Percentiles rank a stretch among this genome's conserved stretches.
Conservation (phyloP, 2,329 filamentous ascomycete species). For the Endoconidiophora polonica region DNA sequence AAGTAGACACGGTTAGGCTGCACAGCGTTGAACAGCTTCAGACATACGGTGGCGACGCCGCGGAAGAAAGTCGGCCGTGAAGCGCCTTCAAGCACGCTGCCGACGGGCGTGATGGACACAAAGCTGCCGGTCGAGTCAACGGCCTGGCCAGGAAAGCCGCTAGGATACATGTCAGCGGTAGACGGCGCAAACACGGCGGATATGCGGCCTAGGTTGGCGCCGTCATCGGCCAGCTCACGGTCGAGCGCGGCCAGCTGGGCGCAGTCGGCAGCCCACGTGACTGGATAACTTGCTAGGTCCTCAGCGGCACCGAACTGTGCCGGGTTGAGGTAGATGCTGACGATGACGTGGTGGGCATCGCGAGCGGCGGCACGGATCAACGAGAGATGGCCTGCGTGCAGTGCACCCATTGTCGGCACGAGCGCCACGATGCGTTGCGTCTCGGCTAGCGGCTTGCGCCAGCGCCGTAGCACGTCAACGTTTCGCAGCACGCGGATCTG, state of each 20-base stretch:
- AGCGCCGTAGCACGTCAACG: conserved; percentile 52
- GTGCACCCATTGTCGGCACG: conserved; percentile 92
- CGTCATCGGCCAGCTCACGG: conserved; percentile 48
- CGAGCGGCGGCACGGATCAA: conserved; percentile 69
- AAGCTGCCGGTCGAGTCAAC: conserved; percentile 70
- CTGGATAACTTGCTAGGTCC: conserved; percentile 76
- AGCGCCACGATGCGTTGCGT: conserved; percentile 62
- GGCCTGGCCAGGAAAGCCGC: conserved; percentile 54
- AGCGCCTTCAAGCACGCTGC: conserved; percentile 64
- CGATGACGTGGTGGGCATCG: conserved; percentile 74
- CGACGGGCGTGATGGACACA: conserved; percentile 75
- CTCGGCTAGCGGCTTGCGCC: conserved; percentile 48
- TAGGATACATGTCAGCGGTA: conserved; percentile 75
- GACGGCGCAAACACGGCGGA: conserved; percentile 75
- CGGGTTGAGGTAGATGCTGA: conserved; percentile 90
- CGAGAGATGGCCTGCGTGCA: conserved; percentile 82
- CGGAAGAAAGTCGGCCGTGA: conserved; percentile 89
- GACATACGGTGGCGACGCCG: conserved; percentile 89
- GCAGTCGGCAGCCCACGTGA: conserved; percentile 71
- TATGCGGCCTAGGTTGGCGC: conserved; percentile 47
- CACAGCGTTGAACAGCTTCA: conserved; percentile 46
- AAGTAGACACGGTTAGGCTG: conserved; percentile 65
- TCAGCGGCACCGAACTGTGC: conserved; percentile 86
- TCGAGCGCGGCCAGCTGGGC: conserved; percentile 51
- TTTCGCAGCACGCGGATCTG: conserved; percentile 60